These are phyloP conservation scores for Pochonia chlamydosporia DNA, from an alignment of 2,329 filamentous ascomycete genomes.

Conservation along the genomic window DNA sequence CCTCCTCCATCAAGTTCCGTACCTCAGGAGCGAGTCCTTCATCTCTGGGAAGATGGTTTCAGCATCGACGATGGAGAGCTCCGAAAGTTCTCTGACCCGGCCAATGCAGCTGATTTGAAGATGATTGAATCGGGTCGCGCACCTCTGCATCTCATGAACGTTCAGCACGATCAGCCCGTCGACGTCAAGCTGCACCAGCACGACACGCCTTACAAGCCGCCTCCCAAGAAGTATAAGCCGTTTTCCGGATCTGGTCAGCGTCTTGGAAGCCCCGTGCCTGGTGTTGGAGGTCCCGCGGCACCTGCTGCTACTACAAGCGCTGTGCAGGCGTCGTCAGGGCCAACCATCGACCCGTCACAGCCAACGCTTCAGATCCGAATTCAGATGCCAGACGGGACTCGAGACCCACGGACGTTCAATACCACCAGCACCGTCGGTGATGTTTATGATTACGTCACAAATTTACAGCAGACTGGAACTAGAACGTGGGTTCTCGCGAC, in stretches of 20 bases:
- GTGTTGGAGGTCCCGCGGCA: constrained; percentile 27
- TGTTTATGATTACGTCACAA: constrained; percentile 64
- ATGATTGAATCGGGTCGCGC: constrained; percentile 75
- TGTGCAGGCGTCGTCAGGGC: constrained; percentile 22
- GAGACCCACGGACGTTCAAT: constrained; percentile 77
- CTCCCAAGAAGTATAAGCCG: constrained; percentile 71
- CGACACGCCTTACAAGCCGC: constrained; percentile 62
- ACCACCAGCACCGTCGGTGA: constrained; percentile 71
- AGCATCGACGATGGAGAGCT: constrained; percentile 78
- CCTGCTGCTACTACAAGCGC: constrained; percentile 23
- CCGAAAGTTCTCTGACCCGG: constrained; percentile 72
- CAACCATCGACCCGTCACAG: constrained; percentile 54
- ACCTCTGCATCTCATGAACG: constrained; percentile 72
- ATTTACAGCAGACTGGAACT: constrained; percentile 43
- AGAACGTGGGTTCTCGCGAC: constrained; percentile 73
- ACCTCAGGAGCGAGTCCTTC: constrained; percentile 62
- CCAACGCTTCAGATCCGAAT: constrained; percentile 69
- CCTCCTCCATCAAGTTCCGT: constrained; percentile 26
- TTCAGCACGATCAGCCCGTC: constrained; percentile 67
- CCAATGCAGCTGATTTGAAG: constrained; percentile 63
- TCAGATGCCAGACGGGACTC: constrained; percentile 70
- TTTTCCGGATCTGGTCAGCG: constrained; percentile 68
- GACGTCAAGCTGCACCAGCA: constrained; percentile 76
- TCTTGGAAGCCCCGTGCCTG: constrained; percentile 72
- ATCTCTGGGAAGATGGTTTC: constrained; percentile 80